Percentiles rank a stretch among this genome's conserved stretches.
Conservation (phyloP, 352 stramenopile genomes). For the Pilasporangium apinafurcum region DNA sequence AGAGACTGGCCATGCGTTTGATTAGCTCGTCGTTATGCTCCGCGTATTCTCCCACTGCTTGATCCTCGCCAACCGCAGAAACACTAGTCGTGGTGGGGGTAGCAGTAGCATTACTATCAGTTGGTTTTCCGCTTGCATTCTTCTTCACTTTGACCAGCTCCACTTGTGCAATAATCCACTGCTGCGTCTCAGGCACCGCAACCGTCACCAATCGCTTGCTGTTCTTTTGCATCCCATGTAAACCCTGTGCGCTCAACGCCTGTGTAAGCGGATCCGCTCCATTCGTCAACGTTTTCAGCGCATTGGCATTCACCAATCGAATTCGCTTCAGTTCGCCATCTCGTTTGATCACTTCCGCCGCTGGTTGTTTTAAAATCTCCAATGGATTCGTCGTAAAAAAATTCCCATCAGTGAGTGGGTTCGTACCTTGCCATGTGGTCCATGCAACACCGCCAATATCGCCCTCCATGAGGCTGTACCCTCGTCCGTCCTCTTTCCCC, state of each 20-base stretch:
- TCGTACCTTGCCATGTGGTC: slow-evolving; percentile 1
- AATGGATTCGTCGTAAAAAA: slow-evolving; percentile 59
- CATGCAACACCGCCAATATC: slow-evolving; percentile 52
- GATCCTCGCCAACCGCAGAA: background rate
- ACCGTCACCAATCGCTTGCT: slow-evolving; percentile 46
- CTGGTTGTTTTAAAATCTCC: slow-evolving; percentile 25
- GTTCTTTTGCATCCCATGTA: slow-evolving; percentile 64
- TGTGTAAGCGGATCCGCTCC: slow-evolving; percentile 18
- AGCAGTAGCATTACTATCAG: slow-evolving; percentile 7
- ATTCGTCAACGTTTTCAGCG: no score
- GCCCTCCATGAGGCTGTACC: slow-evolving; percentile 19
- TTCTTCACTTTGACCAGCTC: slow-evolving; percentile 82
- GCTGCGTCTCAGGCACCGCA: slow-evolving; percentile 28
- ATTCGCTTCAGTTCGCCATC: slow-evolving; percentile 40
- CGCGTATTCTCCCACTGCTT: slow-evolving; percentile 9
- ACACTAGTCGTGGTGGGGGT: background rate
- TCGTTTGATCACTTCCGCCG: slow-evolving; percentile 13
- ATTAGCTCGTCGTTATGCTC: slow-evolving; percentile 50
- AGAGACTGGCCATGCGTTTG: slow-evolving; percentile 68
- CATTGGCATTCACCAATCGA: slow-evolving; percentile 15
- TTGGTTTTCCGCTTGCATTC: slow-evolving; percentile 15
- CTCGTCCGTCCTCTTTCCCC: slow-evolving; percentile 29
- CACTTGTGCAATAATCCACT: slow-evolving; percentile 61
- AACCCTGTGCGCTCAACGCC: slow-evolving; percentile 32
- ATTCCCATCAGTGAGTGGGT: no score